Percentiles rank a stretch among this genome's conserved stretches.
Conservation (phyloP, 495 filamentous ascomycete species). For the Haplographium delicatum region DNA sequence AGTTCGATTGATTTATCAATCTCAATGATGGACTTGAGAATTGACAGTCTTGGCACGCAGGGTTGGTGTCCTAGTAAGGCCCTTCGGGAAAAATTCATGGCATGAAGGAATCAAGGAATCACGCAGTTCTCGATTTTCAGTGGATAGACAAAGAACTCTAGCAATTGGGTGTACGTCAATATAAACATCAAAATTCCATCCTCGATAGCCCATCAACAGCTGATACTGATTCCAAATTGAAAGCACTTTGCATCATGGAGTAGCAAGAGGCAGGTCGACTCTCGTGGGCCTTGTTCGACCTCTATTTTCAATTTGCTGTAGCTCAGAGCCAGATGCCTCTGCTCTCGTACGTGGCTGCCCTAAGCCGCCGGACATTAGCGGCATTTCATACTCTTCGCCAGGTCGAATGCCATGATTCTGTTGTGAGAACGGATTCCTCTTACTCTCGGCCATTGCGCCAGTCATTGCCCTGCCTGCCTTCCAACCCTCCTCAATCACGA, state of each 20-base stretch:
- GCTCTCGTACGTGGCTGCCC: neutral
- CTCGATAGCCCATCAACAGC: too few species aligned
- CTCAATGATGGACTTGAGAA: neutral
- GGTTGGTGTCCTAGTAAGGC: neutral
- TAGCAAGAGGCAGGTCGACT: neutral
- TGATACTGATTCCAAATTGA: too few species aligned
- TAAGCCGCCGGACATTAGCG: neutral
- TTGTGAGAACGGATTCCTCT: conserved; percentile 1
- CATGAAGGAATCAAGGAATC: too few species aligned
- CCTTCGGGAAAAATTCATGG: too few species aligned
- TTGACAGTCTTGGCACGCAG: neutral
- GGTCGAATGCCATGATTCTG: neutral
- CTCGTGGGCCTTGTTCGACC: neutral
- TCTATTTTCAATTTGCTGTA: neutral
- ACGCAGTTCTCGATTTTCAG: too few species aligned
- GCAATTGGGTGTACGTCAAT: too few species aligned
- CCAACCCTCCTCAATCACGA: neutral
- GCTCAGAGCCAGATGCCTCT: neutral
- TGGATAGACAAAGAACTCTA: too few species aligned
- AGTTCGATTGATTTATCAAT: neutral
- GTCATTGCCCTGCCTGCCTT: conserved; percentile 1
- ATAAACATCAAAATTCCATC: too few species aligned
- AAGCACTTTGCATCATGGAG: too few species aligned
- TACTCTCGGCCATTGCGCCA: neutral
- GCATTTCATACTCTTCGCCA: conserved; percentile 1